phyloP scores from a whole-genome alignment of 768 basidiomycete species.

The Mycena crocata region DNA sequence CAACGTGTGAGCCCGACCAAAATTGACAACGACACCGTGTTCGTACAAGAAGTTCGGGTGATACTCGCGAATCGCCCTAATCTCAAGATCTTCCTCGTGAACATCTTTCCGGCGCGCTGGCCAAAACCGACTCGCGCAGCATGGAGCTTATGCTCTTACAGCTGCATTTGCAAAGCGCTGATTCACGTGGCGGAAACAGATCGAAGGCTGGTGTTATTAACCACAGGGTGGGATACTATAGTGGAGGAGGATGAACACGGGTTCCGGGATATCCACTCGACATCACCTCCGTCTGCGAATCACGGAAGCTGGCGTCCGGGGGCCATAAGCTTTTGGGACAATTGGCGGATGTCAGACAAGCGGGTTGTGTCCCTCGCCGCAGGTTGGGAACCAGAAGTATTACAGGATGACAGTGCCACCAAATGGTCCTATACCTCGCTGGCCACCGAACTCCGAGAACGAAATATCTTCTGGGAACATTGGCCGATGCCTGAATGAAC shows the following conservation, averaged over 20 bases:
- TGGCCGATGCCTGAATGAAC: constrained; percentile 11
- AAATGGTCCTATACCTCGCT: constrained; percentile 6
- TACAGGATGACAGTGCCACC: neutral
- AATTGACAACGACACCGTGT: constrained; percentile 45
- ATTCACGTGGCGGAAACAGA: constrained; percentile 4
- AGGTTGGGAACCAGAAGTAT: constrained; percentile 21
- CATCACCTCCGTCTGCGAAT: neutral
- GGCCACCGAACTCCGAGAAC: neutral
- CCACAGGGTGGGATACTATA: constrained; percentile 19
- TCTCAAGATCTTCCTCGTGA: constrained; percentile 50
- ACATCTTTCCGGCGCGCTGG: constrained; percentile 42
- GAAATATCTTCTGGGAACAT: constrained; percentile 14
- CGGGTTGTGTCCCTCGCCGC: constrained; percentile 16
- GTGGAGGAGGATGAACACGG: neutral
- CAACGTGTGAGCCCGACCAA: constrained; percentile 29
- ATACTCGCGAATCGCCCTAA: constrained; percentile 42
- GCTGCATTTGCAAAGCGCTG: constrained; percentile 15
- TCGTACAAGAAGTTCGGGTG: constrained; percentile 44
- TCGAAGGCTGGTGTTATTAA: constrained; percentile 14
- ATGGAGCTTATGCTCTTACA: constrained; percentile 9
- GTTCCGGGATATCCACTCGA: neutral
- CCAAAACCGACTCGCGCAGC: neutral
- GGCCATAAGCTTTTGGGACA: constrained; percentile 13
- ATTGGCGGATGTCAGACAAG: constrained; percentile 25
- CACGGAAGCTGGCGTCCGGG: constrained; percentile 11